Evolutionary conservation across 768 basidiomycete genomes (phyloP), one percentile per base, ranked within the genome.

Genomic region (Auricularia cornea): DNA sequence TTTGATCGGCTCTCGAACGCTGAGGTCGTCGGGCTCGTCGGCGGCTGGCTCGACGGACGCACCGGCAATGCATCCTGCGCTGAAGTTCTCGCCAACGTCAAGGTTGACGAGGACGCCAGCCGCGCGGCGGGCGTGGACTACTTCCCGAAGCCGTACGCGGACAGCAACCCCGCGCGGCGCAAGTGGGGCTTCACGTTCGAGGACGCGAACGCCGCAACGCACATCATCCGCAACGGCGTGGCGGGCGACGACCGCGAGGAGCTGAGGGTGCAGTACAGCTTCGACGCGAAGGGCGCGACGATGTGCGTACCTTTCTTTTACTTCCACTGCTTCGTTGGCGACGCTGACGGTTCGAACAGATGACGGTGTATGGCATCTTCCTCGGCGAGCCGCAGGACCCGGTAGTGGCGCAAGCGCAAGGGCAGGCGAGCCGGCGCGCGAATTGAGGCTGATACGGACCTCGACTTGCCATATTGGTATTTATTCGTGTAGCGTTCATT

Each of bases 21-120:
- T 64, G 84, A 85, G 67, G 80, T 78, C 2, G 81, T 84, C 44
- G 81, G 80, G 0, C 75, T 85, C 23, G 78, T 84, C 23, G 84
- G 81, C 5, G 68, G 73, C 30, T 82, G 81, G 77, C 69, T 81
- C 26, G 70, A 78, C n/a, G 67, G 69, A 63, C 67, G 69, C 30
- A 48, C 6, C 30, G 64, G 28, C 52, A 33, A 2, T 33, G 66
- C 64, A 35, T 31, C 30, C 61, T 61, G 63, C 63, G 65, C 16
- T 70, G 33, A 33, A n/a, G 23, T 62, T 52, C 20, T 38, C 26
- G 62, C 54, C 28, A 31, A n/a, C 26, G 30, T 29, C 28, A 41
- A 26, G 26, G 44, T 62, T 8, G 16, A 66, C 63, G 3, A 66
- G 65, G 59, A 52, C 63, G 12, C 63, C 66, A n/a, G 73, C 59